Evolutionary conservation across 2,329 filamentous ascomycete genomes (phyloP), one percentile per base, ranked within the genome.

Genomic region (Nothophaeocryptopus gaeumannii): DNA sequence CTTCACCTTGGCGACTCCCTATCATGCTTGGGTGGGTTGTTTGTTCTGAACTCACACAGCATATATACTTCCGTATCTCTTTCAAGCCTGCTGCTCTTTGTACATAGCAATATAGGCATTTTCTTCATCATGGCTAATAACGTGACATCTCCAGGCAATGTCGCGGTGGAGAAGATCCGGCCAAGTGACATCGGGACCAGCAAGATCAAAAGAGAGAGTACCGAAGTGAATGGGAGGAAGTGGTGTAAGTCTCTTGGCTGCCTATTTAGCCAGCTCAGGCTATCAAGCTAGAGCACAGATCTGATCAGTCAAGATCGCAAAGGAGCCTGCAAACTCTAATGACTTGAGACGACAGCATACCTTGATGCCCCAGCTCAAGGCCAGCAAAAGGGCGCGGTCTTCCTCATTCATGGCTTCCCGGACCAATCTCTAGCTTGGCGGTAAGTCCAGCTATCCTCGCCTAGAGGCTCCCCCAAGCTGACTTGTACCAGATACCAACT

Each of bases 341-440:
- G 10, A 37, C 15, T 16, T 50, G 29, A 29, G 60, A 64, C 45
- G 55, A 26, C 20, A 62, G 45, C 35, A 16, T 52, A 52, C 26
- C 50, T 52, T 11, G 42, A 48, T 26, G 45, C 45, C 38, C 51
- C 44, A 8, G 45, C 58, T 16, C 2, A 50, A n/a, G 50, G 51
- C 30, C 29, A 34, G n/a, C 74, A 71, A 57, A 75, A 68, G 54
- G 74, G 72, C 26, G 82, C 78, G 0, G 72, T 82, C 12, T 75
- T 84, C 54, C 69, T 84, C 50, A 76, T 82, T 64, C 86, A 90
- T 70, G 91, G 91, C 58, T 95, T 85, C 72, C 91, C 91, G 8
- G 90, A 96, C 70, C 71, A 93, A 13, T 81, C 82, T 8, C 83
- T 90, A 64, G 89, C 86, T 65, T 97, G 92, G 92, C 85, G 91